phyloP scores from a whole-genome alignment of 768 basidiomycete genomes.

The Termitomyces eurrhizus region DNA sequence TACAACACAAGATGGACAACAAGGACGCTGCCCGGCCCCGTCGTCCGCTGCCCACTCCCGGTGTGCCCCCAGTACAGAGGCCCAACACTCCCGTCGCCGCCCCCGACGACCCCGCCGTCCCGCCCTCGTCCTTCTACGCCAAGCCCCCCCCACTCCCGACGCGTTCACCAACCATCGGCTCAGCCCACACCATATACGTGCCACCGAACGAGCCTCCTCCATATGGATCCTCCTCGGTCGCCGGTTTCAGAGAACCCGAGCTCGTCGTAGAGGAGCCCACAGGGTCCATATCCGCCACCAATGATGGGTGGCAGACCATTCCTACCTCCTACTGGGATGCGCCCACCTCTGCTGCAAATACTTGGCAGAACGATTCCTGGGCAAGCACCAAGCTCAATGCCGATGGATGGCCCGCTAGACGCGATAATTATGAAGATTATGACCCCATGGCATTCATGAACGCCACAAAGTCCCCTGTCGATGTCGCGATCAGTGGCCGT shows the following conservation, averaged over 20 bases:
- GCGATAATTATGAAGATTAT: constrained; percentile 8
- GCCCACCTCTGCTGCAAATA: not conserved
- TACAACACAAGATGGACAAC: constrained; percentile 38
- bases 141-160: constrained; percentile 36
- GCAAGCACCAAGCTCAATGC: not conserved
- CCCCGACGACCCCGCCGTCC: constrained; percentile 20
- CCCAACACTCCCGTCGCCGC: constrained; percentile 37
- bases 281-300: not conserved
- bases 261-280: constrained; percentile 42
- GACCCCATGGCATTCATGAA: constrained; percentile 19
- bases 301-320: constrained; percentile 7
- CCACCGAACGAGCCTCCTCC: constrained; percentile 33
- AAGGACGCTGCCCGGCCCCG: constrained; percentile 40
- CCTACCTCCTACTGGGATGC: not conserved
- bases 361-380: not conserved
- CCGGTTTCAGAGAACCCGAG: constrained; percentile 53
- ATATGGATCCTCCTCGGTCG: constrained; percentile 27
- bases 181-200: constrained; percentile 38
- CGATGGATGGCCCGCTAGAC: constrained; percentile 16
- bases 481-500: constrained; percentile 56
- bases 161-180: constrained; percentile 38
- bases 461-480: constrained; percentile 19
- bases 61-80: constrained; percentile 30
- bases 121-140: constrained; percentile 37
- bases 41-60: constrained; percentile 46